Base-by-base conservation (phyloP, 768 basidiomycete genomes). In the Xanthoconium stramineum region DNA sequence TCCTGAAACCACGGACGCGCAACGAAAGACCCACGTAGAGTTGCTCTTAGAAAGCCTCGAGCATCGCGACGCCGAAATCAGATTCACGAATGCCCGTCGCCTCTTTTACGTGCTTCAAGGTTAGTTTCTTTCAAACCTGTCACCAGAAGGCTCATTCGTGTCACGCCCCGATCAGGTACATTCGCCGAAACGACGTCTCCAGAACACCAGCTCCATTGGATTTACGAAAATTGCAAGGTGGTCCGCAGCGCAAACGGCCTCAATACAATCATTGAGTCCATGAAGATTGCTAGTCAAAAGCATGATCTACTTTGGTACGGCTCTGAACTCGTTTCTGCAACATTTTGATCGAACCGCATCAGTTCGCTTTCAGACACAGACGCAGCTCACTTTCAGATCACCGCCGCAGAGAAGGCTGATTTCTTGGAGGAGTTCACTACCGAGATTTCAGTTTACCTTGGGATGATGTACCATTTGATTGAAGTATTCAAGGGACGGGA, bases 101-200 rank as follows among this genome's bases (percentile, higher is more conserved):
- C 73, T 99, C 32, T 85, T 94, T 68, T 98, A 98, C 73, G 79
- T 98, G 36, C 75, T 97, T 32, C 94, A 98, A 85, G 96, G 96
- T 91, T 48, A 54, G 33, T 50, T 53, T 53, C 20, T 42, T 47
- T 20, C 39, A 20, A 7, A 12, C n/a, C 19, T 19, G 13, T 53
- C 8, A 28, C 46, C 35, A 32, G 3, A 45, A n/a, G 8, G 17
- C 50, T 61, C 28, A 59, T 54, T 66, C 32, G 60, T 51, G 35
- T 43, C 55, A 57, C 38, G 19, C 33, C 47, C 24, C 47, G 24
- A 49, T 39, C 52, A 95, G 94, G 94, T 36, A 89, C 91, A 6
- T 97, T 96, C 65, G 88, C 86, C 5, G 94, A 97, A 70, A 92
- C 94, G 0, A 83, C 83, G 11, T 93, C 93, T 20, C 90, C 94